Evolutionary conservation across 1,139 yeast genomes (phyloP).

Genomic region (Diutina siamensis): DNA sequence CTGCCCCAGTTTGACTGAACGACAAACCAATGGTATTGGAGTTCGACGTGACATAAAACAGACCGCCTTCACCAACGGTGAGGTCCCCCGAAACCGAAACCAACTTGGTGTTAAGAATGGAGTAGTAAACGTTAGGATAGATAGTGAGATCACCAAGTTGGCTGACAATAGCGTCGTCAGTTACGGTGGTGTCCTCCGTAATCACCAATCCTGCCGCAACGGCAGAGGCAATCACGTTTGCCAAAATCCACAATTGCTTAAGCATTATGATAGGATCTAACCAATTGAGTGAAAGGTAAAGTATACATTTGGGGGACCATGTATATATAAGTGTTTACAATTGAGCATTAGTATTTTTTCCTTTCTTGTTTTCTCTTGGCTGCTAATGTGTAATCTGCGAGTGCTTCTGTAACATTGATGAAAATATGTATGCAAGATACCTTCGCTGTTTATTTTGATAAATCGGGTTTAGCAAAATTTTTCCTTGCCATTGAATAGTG

Average conservation of each 20-base stretch:
- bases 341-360: not conserved
- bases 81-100: not conserved
- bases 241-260: not conserved
- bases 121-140: constrained; percentile 3
- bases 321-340: not conserved
- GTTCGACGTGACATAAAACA: not conserved
- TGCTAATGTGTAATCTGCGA: too few relatives aligned
- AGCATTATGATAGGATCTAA: too few relatives aligned
- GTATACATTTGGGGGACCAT: not conserved
- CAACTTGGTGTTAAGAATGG: not conserved
- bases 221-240: not conserved
- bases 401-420: too few relatives aligned
- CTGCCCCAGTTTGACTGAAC: not conserved
- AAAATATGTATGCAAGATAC: too few relatives aligned
- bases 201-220: not conserved
- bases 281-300: not conserved
- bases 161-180: not conserved
- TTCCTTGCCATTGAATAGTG: too few relatives aligned
- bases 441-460: too few relatives aligned
- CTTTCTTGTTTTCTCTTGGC: too few relatives aligned
- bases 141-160: not conserved
- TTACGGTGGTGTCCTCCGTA: not conserved
- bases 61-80: not conserved
- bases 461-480: too few relatives aligned
- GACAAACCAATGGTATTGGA: not conserved